Evolutionary conservation across 306 rosid genomes (phyloP), one percentile per base, ranked within the genome.

Genomic region (Trifolium repens): DNA sequence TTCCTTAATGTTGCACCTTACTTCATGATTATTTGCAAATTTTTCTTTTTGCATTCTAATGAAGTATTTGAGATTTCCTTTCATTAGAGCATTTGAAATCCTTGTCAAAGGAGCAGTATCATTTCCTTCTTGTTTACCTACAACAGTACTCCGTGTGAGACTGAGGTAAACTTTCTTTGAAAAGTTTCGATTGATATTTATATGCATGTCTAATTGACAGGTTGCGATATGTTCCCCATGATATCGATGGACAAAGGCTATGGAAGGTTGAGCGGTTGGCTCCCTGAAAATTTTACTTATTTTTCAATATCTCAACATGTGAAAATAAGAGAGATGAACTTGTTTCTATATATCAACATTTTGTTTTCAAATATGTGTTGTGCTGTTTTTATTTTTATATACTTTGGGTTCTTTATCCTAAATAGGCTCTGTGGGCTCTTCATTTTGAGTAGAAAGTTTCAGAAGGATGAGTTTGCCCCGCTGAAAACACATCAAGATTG

Each of bases 261-360:
- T 96, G 99, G 99, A 88, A 85, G 83, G 53, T 92, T 73, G 92
- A 92, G 81, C 91, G 98, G 43, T 83, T 96, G 88, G 98, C 99
- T 40, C 98, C 99, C 19, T 96, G 88, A 94, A 40, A n/a, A 67
- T 63, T 39, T 49, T 30, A 22, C 19, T 58, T 8, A 13, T 54
- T 37, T 30, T 67, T 63, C 81, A 73, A 59, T 84, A 68, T 71
- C 85, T 52, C 81, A 59, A 67, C 42, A 37, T 77, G 69, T 73
- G 83, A 73, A 72, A 68, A 67, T 68, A 49, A 74, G 49, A 62
- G 75, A 60, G 68, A 46, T 34, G 34, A 46, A 78, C 54, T 76
- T 67, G 27, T 42, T 55, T 77, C 39, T 32, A 44, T 42, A 55
- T 35, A 32, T 14, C 27, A 13, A 7, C 39, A 26, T 67, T 9